These are phyloP conservation scores for Cubamyces lactineus DNA, from an alignment of 768 basidiomycete genomes.

Conservation along the genomic window DNA sequence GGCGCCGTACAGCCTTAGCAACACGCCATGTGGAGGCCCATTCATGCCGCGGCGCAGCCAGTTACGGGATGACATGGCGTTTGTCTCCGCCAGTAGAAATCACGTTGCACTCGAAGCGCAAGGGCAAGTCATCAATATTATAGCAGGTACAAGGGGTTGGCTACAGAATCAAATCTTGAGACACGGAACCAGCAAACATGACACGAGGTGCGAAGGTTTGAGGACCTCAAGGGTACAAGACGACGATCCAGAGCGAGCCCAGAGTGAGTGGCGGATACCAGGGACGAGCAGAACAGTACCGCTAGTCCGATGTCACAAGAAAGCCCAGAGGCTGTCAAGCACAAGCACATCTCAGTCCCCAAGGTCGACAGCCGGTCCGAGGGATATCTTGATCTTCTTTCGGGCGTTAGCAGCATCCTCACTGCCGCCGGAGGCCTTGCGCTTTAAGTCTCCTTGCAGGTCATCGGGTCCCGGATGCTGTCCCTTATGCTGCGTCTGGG, in stretches of 20 bases:
- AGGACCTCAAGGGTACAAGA: not conserved
- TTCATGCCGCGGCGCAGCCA: too few relatives aligned
- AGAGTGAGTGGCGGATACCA: not conserved
- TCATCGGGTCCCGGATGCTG: constrained; percentile 33
- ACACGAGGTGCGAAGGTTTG: too few relatives aligned
- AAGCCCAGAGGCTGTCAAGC: not conserved
- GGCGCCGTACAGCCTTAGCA: too few relatives aligned
- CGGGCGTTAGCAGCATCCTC: constrained; percentile 20
- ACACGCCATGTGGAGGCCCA: too few relatives aligned
- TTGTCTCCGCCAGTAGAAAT: too few relatives aligned
- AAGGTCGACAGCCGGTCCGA: constrained; percentile 70
- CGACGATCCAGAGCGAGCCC: not conserved
- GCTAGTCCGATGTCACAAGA: constrained; percentile 7
- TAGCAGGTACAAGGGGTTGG: too few relatives aligned
- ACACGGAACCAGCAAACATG: too few relatives aligned
- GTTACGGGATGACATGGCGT: too few relatives aligned
- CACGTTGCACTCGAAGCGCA: too few relatives aligned
- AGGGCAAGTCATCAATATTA: too few relatives aligned
- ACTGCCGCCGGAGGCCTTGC: constrained; percentile 31
- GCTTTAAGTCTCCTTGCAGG: constrained; percentile 34
- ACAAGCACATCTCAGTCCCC: constrained; percentile 53
- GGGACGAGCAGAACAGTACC: not conserved
- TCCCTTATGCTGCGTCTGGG: constrained; percentile 47
- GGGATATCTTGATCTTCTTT: constrained; percentile 76
- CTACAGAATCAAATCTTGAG: too few relatives aligned